Conservation (phyloP, 352 stramenopile species). For the Globisporangium middletonii region DNA sequence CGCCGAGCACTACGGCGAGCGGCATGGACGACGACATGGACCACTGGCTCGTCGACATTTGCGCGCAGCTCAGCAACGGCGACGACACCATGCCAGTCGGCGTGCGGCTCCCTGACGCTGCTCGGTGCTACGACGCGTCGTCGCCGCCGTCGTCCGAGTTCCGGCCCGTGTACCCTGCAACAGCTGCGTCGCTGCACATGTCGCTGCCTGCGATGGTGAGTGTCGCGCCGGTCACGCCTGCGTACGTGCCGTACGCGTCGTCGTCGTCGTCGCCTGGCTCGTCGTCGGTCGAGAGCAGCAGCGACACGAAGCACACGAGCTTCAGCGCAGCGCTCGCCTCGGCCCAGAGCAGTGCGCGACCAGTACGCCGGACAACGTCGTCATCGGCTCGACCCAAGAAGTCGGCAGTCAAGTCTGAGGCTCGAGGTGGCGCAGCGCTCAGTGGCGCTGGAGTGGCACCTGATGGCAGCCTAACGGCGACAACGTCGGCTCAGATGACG, state of each 20-base stretch:
- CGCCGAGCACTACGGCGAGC: not conserved
- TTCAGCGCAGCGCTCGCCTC: not conserved
- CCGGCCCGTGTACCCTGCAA: not conserved
- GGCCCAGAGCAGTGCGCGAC: not conserved
- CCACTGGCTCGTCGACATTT: slow-evolving; percentile 17
- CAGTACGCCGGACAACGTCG: not conserved
- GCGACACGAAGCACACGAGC: not conserved
- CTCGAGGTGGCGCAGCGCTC: no score
- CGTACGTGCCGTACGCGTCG: not conserved
- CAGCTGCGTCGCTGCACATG: not conserved
- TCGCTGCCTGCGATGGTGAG: not conserved
- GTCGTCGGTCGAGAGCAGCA: slow-evolving; percentile 7
- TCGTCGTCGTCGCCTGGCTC: slow-evolving; percentile 11
- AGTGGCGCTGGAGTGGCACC: not conserved
- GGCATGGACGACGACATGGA: slow-evolving; percentile 12
- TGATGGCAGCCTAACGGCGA: not conserved
- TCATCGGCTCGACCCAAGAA: no score
- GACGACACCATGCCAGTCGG: not conserved
- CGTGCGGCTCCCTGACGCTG: not conserved
- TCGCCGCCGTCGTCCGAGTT: not conserved
- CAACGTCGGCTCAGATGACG: not conserved
- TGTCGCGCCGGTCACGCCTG: not conserved
- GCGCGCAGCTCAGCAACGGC: slow-evolving; percentile 9
- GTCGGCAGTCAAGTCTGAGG: no score
- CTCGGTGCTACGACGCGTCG: not conserved